These are phyloP conservation scores for Suillus sp. DNA, from an alignment of 768 basidiomycete species.

Conservation along the genomic window DNA sequence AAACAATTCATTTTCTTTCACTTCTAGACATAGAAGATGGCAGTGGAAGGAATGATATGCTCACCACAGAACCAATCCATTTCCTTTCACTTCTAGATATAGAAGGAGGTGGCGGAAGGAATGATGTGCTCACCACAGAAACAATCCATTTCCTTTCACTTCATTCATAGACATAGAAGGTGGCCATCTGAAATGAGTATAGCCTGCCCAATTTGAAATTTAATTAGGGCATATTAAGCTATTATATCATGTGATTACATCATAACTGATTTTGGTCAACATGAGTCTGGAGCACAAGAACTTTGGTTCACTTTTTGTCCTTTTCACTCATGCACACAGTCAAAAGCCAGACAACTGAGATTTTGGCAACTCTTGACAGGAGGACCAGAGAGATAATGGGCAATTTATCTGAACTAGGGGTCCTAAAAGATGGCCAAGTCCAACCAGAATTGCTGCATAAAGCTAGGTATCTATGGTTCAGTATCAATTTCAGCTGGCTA, in stretches of 20 bases:
- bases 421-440: not conserved
- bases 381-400: not conserved
- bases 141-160: too few species aligned
- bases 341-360: not conserved
- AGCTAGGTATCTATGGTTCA: not conserved
- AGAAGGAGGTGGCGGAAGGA: too few species aligned
- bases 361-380: not conserved
- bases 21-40: too few species aligned
- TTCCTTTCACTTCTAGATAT: too few species aligned
- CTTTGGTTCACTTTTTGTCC: not conserved
- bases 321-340: not conserved
- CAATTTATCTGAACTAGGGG: not conserved
- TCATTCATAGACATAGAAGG: too few species aligned
- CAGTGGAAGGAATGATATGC: too few species aligned
- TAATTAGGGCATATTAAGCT: too few species aligned
- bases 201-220: too few species aligned
- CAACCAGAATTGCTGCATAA: not conserved
- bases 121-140: too few species aligned
- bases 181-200: too few species aligned
- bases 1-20: too few species aligned
- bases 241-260: not conserved
- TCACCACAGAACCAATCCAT: too few species aligned
- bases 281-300: not conserved
- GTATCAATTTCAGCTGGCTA: not conserved
- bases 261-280: not conserved